Base-by-base conservation (phyloP, 768 basidiomycete species). In the Porpolomopsis calyptriformis region DNA sequence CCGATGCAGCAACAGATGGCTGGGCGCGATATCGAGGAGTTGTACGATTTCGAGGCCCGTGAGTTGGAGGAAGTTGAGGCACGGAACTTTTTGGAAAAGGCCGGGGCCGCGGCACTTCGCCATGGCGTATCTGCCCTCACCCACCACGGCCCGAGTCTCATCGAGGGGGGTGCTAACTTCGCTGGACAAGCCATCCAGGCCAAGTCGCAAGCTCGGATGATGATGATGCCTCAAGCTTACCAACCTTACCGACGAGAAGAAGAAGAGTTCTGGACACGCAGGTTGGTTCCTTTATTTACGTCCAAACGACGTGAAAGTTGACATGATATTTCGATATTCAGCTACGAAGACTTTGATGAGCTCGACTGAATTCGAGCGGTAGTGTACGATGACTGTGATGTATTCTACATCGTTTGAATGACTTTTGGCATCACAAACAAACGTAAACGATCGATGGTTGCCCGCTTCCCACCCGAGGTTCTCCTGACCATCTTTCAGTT, bases 401-500 rank as follows among this genome's bases (percentile, higher is more conserved):
- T 31, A 14, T 31, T 7, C 29, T 7, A 14, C 14, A 31, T 31
- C 29, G 14, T 31, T 31, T 31, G 29, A 7, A 7, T 14, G 29
- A 7, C 29, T 31, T 7, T 31, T 31, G 29, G 7, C 29, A 31
- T 31, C 29, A 14, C 29, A 14, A 7, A 14, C 29, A 14, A 7
- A 7, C 14, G 29, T 31, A 31, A 31, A 14, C 14, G 29, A 31
- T 31, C 14, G 7, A 42, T 42, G 40, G 27, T 48, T 23, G 6
- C 25, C 36, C n/a, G 43, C 19, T 40, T 43, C 33, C 40, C 27
- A 6, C 16, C 23, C 24, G 47, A 48, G 18, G 16, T 48, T 16
- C 8, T 48, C 31, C 47, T 48, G 18, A 40, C 27, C 14, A 22
- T 48, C 41, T 25, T 43, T 23, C 1, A 38, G 19, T 48, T 48